phyloP scores from a whole-genome alignment of 2,329 filamentous ascomycete genomes.

The Plenodomus lindquistii region DNA sequence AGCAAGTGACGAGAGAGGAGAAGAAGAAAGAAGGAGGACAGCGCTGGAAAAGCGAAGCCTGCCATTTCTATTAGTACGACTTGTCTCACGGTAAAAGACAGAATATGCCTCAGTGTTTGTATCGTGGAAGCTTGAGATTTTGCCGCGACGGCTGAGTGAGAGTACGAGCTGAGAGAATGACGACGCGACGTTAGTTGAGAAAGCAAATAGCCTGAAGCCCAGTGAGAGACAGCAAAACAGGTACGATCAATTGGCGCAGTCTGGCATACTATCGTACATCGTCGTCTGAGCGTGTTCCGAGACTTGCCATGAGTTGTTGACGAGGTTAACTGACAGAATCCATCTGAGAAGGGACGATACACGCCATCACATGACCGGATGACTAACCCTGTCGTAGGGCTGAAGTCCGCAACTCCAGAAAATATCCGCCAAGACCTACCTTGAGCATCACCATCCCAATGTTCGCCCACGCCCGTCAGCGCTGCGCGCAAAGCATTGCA shows the following conservation, averaged over 20 bases:
- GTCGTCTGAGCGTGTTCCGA: background rate
- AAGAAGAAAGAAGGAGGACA: background rate
- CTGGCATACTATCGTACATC: background rate
- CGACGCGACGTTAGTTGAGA: slow-evolving; percentile 7
- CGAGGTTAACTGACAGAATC: background rate
- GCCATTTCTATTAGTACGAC: background rate
- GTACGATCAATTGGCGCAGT: background rate
- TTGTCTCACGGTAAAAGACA: slow-evolving; percentile 16
- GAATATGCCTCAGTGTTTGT: background rate
- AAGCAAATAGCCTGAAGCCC: slow-evolving; percentile 2
- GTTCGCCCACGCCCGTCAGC: slow-evolving; percentile 67
- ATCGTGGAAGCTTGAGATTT: slow-evolving; percentile 3
- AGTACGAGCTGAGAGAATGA: slow-evolving; percentile 11
- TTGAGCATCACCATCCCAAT: slow-evolving; percentile 49
- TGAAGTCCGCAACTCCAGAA: slow-evolving; percentile 24
- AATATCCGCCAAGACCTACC: slow-evolving; percentile 17
- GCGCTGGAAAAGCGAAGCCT: background rate
- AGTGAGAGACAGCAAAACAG: background rate
- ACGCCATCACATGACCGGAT: slow-evolving; percentile 17
- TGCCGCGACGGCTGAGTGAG: slow-evolving; percentile 17
- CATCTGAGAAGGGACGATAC: background rate
- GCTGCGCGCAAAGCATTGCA: slow-evolving; percentile 57
- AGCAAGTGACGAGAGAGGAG: background rate
- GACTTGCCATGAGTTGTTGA: slow-evolving; percentile 2
- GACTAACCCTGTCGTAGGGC: slow-evolving; percentile 15